These are phyloP conservation scores for Cornus controversa DNA, from an alignment of 148 eudicot species.

Conservation along the genomic window DNA sequence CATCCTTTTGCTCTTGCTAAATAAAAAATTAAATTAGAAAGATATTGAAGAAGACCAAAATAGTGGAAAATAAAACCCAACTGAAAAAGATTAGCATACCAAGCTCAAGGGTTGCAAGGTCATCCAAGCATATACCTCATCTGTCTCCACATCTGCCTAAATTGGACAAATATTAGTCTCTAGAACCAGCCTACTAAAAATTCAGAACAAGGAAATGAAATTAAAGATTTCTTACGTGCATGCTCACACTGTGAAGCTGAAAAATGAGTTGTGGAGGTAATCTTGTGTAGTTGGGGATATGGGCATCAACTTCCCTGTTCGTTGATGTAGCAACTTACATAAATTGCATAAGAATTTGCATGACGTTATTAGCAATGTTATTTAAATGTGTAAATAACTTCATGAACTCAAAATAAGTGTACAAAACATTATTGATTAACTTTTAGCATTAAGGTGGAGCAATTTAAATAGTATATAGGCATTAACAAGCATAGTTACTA, in stretches of 20 bases:
- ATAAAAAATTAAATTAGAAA: neutral
- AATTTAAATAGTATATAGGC: neutral
- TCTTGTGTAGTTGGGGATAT: constrained; percentile 38
- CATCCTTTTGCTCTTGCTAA: constrained; percentile 45
- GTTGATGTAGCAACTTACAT: constrained; percentile 38
- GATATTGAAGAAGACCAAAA: neutral
- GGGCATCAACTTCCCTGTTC: constrained; percentile 42
- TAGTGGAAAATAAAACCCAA: neutral
- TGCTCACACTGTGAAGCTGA: constrained; percentile 40
- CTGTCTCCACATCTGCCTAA: constrained; percentile 43
- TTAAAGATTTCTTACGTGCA: constrained; percentile 28
- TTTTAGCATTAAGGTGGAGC: neutral
- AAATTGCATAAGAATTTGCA: neutral
- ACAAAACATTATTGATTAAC: neutral
- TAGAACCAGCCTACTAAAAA: neutral
- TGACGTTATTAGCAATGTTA: neutral
- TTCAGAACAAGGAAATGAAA: neutral
- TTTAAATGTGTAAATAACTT: neutral
- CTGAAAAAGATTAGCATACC: constrained; percentile 12
- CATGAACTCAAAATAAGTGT: neutral
- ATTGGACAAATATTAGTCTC: constrained; percentile 12
- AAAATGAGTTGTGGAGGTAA: constrained; percentile 42
- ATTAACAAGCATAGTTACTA: neutral
- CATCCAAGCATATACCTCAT: constrained; percentile 46
- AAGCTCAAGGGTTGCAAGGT: constrained; percentile 40